Base-by-base conservation (phyloP, 768 basidiomycete genomes). In the Mycena haematopus region DNA sequence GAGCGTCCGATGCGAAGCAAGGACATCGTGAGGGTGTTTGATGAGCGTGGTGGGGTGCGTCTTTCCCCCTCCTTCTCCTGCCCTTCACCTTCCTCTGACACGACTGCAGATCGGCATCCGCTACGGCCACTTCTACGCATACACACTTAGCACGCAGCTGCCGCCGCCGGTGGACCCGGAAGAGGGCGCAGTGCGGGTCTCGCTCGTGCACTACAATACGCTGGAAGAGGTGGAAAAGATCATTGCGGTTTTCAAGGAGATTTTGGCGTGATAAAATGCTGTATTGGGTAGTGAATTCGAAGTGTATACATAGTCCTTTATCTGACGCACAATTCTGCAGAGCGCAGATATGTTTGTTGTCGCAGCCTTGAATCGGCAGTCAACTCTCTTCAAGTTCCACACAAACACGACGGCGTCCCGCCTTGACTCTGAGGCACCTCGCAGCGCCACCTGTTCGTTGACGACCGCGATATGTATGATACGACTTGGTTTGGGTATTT, bases 191-290 rank as follows among this genome's bases (percentile, higher is more conserved):
- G 87, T 92, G 22, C 83, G 92, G 4, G 85, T 92, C 57, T 91
- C 90, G 2, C 72, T 93, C 27, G 89, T 91, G 24, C 92, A 93
- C 67, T 91, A 92, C 68, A 92, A 92, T 69, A 92, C 91, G 0
- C 77, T 88, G 3, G 82, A 86, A 60, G 90, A 93, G 68, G 89
- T 91, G 1, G 73, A 85, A 56, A 76, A 65, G 68, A 86, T 93
- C 64, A 80, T 91, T 31, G 74, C 74, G 0, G 73, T 86, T 50
- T 70, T 90, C 57, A 80, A 83, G 62, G 84, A 85, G 63, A 75
- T 84, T 24, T 70, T 90, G 24, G 69, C 68, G 35, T 72, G 58
- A 66, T n/a, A 6, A 31, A 31, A 31, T 31, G 29, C 9, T 31
- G 29, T 31, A 31, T 31, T 9, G 29, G 9, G 29, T n/a, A n/a